These are phyloP conservation scores for Phyllosticta paracitricarpa DNA, from an alignment of 2,329 filamentous ascomycete species.

Conservation along the genomic window DNA sequence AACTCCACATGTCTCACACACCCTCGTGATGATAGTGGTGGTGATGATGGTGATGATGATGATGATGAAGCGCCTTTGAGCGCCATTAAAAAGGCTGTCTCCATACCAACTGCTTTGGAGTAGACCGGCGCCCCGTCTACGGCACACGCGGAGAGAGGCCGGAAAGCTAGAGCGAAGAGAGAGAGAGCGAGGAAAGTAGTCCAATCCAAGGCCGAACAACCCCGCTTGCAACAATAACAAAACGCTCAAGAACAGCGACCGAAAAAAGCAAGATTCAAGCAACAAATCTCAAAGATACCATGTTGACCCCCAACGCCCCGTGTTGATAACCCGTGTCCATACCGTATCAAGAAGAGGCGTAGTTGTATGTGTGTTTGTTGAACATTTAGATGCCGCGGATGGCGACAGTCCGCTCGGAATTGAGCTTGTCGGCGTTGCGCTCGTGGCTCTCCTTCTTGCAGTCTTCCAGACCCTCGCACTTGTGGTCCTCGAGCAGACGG, in stretches of 20 bases:
- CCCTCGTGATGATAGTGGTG: neutral
- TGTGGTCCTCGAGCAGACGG: conserved; percentile 85
- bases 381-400: conserved; percentile 68
- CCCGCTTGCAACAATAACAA: conserved; percentile 5
- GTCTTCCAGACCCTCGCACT: conserved; percentile 85
- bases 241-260: conserved; percentile 9
- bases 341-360: conserved; percentile 3
- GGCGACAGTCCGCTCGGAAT: conserved; percentile 84
- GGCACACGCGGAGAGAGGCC: neutral
- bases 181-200: conserved; percentile 1
- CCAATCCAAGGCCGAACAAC: conserved; percentile 7
- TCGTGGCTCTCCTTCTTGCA: conserved; percentile 97
- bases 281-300: conserved; percentile 3
- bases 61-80: neutral
- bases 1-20: neutral
- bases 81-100: neutral
- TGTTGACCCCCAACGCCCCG: conserved; percentile 1
- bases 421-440: conserved; percentile 83
- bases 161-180: neutral
- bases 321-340: conserved; percentile 3
- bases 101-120: neutral
- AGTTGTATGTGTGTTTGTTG: too few species aligned
- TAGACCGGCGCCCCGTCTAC: neutral
- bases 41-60: neutral
- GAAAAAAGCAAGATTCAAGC: neutral